A percentile compares a stretch with the other conserved stretches of the same genome.
Evolutionary conservation across 441 rosid species (phyloP).

Genomic region (Gossypium schwendimanii): DNA sequence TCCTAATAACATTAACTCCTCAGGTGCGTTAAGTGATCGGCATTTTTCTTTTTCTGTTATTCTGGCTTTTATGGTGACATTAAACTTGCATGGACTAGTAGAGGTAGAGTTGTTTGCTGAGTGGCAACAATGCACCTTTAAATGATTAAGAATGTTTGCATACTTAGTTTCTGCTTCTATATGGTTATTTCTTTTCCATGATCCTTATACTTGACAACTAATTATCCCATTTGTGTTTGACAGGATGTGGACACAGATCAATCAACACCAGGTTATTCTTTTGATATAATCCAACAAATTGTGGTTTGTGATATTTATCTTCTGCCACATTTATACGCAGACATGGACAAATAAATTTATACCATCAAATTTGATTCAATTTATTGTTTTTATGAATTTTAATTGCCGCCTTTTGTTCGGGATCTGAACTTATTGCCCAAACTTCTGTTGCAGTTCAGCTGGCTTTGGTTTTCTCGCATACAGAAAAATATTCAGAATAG

Average conservation of each 20-base stretch:
- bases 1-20: slow-evolving; percentile 60
- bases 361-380: neutral
- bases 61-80: slow-evolving; percentile 2
- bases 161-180: neutral
- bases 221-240: slow-evolving; percentile 8
- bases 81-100: neutral
- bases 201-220: neutral
- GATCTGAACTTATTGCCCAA: slow-evolving; percentile 20
- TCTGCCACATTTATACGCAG: neutral
- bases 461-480: slow-evolving; percentile 81
- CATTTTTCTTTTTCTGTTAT: neutral
- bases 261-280: slow-evolving; percentile 48
- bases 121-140: neutral
- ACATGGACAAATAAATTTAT: neutral
- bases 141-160: neutral
- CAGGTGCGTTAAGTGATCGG: slow-evolving; percentile 39
- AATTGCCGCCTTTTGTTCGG: neutral
- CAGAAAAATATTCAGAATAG: slow-evolving; percentile 83
- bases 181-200: neutral
- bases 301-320: neutral
- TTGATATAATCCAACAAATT: neutral
- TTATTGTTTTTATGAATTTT: neutral
- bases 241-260: slow-evolving; percentile 58
- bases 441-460: slow-evolving; percentile 64
- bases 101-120: neutral